Evolutionary conservation across 2,329 filamentous ascomycete genomes (phyloP), one percentile per base, ranked within the genome.

Genomic region (Dryadomyces sulphureus): DNA sequence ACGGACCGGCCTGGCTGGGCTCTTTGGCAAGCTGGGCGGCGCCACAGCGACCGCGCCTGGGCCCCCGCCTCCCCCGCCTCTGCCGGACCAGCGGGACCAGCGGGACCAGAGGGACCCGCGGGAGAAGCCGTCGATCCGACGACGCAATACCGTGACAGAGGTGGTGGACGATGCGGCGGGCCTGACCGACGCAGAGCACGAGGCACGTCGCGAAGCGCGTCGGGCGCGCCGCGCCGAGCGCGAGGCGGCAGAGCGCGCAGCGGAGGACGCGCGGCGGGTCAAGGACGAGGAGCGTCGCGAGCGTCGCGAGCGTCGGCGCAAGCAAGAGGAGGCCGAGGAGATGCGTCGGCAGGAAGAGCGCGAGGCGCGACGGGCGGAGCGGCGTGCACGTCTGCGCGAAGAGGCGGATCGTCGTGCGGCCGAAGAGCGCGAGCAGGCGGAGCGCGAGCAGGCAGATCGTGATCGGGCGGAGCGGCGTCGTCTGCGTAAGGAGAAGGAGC

Each of bases 181-280:
- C 8, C 32, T 41, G 19, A 51, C 51, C 0, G 57, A 59, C 14
- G 52, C 48, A 62, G 7, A 70, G 68, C 48, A 80, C 22, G 81
- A 84, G 57, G 75, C 73, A 20, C 72, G 77, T 41, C 72, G 71
- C 39, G 76, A 75, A 25, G 77, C 77, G 47, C 75, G 80, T n/a
- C 73, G 72, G 47, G 70, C 75, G 1, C 72, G 68, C 44, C 72
- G 70, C 16, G 69, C 72, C 2, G 74, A 78, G 47, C 65, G 62
- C 12, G 61, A 65, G 45, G 69, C 69, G 30, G 62, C 60, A n/a
- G 69, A 75, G 21, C 67, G 62, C 40, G 68, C 65, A 7, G 67
- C 66, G 4, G 73, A 79, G 45, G 77, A 81, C 43, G 65, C 71
- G 6, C 73, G 73, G 40, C 67, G 66, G 25, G 67, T 66, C 7